Base-by-base conservation (phyloP, 176 grass and related monocot species). In the Echinochloa phyllopogon region DNA sequence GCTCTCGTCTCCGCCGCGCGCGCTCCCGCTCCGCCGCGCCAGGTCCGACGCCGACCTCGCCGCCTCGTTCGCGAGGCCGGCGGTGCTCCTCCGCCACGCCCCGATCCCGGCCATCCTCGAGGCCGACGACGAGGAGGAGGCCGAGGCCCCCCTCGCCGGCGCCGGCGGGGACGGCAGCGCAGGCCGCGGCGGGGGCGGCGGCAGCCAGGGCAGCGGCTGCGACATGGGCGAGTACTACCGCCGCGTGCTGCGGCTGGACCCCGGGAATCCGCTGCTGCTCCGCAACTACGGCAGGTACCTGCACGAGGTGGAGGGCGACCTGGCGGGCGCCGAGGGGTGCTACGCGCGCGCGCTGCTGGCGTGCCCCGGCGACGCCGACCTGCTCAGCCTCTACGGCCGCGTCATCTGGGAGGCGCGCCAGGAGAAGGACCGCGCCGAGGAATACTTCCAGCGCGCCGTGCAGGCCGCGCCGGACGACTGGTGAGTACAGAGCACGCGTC, bases 281-380 rank as follows among this genome's bases (percentile, higher is more conserved):
- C 81, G 87, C 63, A 98, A 98, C 89, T 98, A 98, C 84, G 95
- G 89, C 60, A 82, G 73, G 67, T 98, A 95, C 82, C 78, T 98
- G 44, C 87, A 98, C 66, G 95, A 95, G 87, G 92, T 94, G 68
- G 95, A 89, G 80, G 75, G 84, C 15, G 90, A 98, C 81, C 86
- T 90, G 29, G 56, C 84, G 8, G 88, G 88, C 48, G 95, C 92
- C 44, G 95, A 94, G 87, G 92, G 86, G 4, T 93, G 58, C 86
- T 98, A 94, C 84, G 95, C 74, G 16, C 81, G 92, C 45, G 95
- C 95, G 18, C 77, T 97, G 55, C 88, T 97, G 5, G 86, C 69
- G 24, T 75, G 51, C 75, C 92, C 92, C 4, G 90, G 65, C 25
- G 95, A 97, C 64, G 92, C 86, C 27, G 95, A 97, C 74, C 73